Evolutionary conservation across 176 grass and related monocot genomes (phyloP).

Genomic region (Zizania latifolia): DNA sequence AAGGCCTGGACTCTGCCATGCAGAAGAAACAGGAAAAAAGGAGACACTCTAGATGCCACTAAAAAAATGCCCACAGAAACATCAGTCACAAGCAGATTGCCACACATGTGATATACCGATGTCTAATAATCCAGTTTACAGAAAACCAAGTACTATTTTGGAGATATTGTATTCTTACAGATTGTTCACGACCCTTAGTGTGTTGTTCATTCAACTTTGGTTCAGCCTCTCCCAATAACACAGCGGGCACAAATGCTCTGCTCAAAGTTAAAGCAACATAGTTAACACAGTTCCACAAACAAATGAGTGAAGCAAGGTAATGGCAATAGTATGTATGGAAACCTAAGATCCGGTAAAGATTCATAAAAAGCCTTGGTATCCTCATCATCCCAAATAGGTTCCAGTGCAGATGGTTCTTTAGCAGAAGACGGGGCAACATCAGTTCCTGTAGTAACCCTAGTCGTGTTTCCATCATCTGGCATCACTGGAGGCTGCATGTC

Average conservation of each 20-base stretch:
- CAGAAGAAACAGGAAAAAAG: constrained; percentile 6
- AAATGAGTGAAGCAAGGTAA: background rate
- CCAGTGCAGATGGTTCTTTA: constrained; percentile 71
- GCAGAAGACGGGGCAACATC: constrained; percentile 50
- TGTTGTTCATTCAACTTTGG: constrained; percentile 71
- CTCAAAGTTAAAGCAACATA: constrained; percentile 15
- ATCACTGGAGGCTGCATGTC: constrained; percentile 95
- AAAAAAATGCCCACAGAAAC: background rate
- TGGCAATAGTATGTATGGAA: constrained; percentile 21
- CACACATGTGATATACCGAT: background rate
- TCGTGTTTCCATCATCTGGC: constrained; percentile 91
- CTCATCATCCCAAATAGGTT: constrained; percentile 98
- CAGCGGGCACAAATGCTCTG: constrained; percentile 98
- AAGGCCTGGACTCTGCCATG: background rate
- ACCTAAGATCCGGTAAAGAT: constrained; percentile 96
- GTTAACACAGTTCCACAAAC: constrained; percentile 22
- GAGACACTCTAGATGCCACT: background rate
- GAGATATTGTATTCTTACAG: constrained; percentile 59
- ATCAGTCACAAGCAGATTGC: constrained; percentile 23
- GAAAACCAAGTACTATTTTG: constrained; percentile 15
- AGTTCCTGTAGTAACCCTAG: constrained; percentile 78
- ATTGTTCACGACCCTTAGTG: constrained; percentile 77
- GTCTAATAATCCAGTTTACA: constrained; percentile 14
- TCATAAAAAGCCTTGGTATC: constrained; percentile 98
- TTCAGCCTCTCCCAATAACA: constrained; percentile 89